These are phyloP conservation scores for Annulohypoxylon bovei DNA, from an alignment of 495 filamentous ascomycete genomes.

Conservation along the genomic window DNA sequence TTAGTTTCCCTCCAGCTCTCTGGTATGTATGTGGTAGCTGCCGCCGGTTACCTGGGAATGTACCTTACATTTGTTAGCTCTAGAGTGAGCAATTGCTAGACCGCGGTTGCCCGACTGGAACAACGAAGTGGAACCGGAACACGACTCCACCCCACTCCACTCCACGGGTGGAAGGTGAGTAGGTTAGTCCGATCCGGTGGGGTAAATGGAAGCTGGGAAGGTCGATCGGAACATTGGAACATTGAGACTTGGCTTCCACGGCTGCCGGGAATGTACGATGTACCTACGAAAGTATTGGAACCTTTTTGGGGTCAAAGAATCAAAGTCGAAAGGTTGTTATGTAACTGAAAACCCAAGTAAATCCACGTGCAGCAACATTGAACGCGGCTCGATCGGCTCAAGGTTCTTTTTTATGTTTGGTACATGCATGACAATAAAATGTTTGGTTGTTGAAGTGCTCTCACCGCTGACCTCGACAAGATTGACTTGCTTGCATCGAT, in stretches of 20 bases:
- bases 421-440: background rate
- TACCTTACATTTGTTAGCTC: conserved; percentile 4
- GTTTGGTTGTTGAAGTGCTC: background rate
- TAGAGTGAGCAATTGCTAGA: background rate
- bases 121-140: background rate
- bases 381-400: conserved; percentile 27
- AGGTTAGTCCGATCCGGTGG: conserved; percentile 29
- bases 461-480: conserved; percentile 13
- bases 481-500: conserved; percentile 4
- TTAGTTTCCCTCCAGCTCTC: background rate
- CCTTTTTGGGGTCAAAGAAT: background rate
- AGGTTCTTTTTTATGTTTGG: background rate
- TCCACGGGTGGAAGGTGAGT: conserved; percentile 14
- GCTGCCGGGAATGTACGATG: background rate
- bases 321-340: conserved; percentile 18
- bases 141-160: background rate
- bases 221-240: conserved; percentile 4
- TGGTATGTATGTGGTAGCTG: background rate
- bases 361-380: conserved; percentile 27
- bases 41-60: conserved; percentile 3
- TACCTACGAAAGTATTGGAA: conserved; percentile 2
- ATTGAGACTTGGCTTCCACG: background rate
- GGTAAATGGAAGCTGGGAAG: background rate
- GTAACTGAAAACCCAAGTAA: conserved; percentile 34
- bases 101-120: conserved; percentile 9